Evolutionary conservation across 208 protist species (phyloP).

Genomic region (Trypanosoma cruzi): DNA sequence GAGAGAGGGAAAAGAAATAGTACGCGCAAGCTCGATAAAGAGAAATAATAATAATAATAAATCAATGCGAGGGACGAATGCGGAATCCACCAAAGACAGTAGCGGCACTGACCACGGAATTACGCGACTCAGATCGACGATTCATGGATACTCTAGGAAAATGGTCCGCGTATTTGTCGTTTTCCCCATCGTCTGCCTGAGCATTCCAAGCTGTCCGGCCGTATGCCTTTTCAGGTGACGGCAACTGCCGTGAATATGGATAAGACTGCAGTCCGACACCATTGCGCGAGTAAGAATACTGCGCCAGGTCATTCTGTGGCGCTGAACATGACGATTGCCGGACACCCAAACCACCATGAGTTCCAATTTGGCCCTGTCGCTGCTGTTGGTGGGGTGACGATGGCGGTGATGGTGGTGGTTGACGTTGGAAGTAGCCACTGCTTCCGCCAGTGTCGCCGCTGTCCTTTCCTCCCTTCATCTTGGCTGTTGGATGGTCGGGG

Average conservation of each 20-base stretch:
- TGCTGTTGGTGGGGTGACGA: too few relatives aligned
- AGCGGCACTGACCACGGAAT: conserved; percentile 11
- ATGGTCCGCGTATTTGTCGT: conserved; percentile 11
- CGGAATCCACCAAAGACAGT: conserved; percentile 32
- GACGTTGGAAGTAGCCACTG: neutral
- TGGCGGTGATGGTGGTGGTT: neutral
- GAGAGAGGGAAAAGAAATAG: conserved; percentile 9
- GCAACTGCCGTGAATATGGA: neutral
- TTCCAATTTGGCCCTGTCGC: neutral
- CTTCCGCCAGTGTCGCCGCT: neutral
- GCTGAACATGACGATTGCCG: neutral
- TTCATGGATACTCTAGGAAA: conserved; percentile 10
- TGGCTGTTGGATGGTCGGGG: neutral
- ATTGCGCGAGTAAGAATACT: neutral
- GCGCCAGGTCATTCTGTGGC: neutral
- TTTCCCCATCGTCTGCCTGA: neutral
- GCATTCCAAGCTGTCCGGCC: neutral
- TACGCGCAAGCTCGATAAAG: conserved; percentile 1
- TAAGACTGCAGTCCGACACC: neutral
- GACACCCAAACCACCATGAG: neutral
- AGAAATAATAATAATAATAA: conserved; percentile 3
- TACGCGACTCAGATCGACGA: conserved; percentile 16
- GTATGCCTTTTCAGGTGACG: neutral
- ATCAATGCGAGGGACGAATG: conserved; percentile 17
- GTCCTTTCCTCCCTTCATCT: neutral